A percentile compares a stretch with the other conserved stretches of the same genome.
Conservation (phyloP, 352 stramenopile genomes). For the Thalassiosira gravida region DNA sequence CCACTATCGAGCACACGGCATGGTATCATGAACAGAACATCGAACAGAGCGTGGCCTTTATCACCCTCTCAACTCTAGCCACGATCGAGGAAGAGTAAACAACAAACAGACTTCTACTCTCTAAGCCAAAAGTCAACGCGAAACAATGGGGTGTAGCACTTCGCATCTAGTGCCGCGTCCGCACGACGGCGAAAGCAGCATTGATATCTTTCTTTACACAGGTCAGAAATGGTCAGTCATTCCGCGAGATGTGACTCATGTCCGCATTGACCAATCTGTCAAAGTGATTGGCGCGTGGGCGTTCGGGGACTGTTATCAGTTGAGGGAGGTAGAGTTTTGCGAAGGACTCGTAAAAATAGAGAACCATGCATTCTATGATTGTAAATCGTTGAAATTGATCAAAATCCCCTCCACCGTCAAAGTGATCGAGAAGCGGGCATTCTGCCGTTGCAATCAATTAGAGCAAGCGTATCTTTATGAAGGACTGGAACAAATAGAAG, state of each 20-base stretch:
- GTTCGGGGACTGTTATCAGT: neutral
- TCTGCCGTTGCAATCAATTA: neutral
- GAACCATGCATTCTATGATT: neutral
- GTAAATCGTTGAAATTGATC: neutral
- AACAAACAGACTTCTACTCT: too few species aligned
- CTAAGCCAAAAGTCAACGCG: too few species aligned
- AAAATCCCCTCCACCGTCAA: conserved; percentile 19
- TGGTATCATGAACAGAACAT: too few species aligned
- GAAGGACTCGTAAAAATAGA: neutral
- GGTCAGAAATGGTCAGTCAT: too few species aligned
- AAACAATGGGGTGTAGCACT: too few species aligned
- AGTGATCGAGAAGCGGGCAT: conserved; percentile 1
- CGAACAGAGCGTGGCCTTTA: too few species aligned
- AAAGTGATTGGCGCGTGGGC: neutral
- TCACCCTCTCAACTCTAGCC: too few species aligned
- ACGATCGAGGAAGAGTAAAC: too few species aligned
- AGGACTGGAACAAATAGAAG: neutral
- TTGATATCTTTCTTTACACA: too few species aligned
- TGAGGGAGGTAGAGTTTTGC: neutral
- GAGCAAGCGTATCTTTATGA: conserved; percentile 4
- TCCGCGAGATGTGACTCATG: neutral
- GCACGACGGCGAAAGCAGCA: too few species aligned
- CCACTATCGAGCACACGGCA: too few species aligned
- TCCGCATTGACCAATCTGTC: neutral
- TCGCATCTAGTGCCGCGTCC: too few species aligned